Evolutionary conservation across 257 asterid species (phyloP), one percentile per base, ranked within the genome.

Genomic region (Solanum rostratum): DNA sequence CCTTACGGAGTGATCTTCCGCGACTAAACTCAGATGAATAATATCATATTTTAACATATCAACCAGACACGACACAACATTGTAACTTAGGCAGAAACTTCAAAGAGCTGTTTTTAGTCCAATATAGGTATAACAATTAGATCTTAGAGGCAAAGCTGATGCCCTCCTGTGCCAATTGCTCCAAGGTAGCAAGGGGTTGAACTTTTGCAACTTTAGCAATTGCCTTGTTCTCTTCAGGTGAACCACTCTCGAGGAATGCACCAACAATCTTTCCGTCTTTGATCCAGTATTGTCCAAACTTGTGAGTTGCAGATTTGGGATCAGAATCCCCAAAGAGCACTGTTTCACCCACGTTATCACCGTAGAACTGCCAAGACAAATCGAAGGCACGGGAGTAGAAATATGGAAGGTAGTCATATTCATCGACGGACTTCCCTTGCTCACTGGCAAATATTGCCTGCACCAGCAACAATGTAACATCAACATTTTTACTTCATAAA

Each of bases 321-420:
- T 57, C 84, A 87, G 33, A 90, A 86, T 95, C 99, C 0, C 99
- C 99, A 30, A 95, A 95, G 53, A 93, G 88, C 45, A 95, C 93
- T 6, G 92, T 74, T 6, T 95, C 98, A 2, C 98, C 97, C 20
- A 89, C 96, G 27, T 92, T 95, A 90, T 93, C 97, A 9, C 99
- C 98, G 20, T 95, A 94, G 93, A 93, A 94, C 84, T 95, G 98
- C 98, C 98, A 95, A 39, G 98, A 95, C 86, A 95, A 87, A 88
- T 93, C 97, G 24, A 94, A 94, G 39, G 96, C 92, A 43, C 97
- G 98, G 41, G 98, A 94, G 78, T 95, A 94, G 92, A 94, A 94
- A 91, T 70, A 94, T 1, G 99, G 99, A 37, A 95, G 97, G 88
- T 95, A 95, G 91, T 92, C 96, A 37, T 95, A 95, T 82, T 90